These are phyloP conservation scores for Coemansia sp. DNA, from an alignment of 192 early-diverging fungal genomes.

Conservation along the genomic window DNA sequence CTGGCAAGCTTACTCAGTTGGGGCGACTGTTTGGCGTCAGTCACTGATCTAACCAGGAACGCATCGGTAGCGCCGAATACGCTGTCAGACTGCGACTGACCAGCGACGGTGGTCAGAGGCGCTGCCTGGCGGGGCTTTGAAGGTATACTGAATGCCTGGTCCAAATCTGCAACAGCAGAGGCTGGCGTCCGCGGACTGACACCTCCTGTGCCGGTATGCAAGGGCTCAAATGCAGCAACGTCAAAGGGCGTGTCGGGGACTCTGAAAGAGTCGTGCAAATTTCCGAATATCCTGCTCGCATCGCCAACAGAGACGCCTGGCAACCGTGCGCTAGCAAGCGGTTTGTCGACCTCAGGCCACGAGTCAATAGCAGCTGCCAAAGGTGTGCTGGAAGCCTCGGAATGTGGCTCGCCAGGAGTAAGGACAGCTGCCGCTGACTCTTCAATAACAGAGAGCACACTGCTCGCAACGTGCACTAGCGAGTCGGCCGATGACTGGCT, in stretches of 20 bases:
- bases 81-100: not conserved
- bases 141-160: slow-evolving; percentile 39
- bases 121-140: not conserved
- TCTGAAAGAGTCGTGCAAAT: slow-evolving; percentile 1
- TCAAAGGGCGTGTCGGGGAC: slow-evolving; percentile 3
- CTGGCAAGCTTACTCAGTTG: not conserved
- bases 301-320: not conserved
- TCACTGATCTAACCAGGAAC: not conserved
- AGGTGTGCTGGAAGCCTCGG: not conserved
- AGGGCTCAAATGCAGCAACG: slow-evolving; percentile 3
- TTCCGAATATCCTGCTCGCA: not conserved
- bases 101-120: not conserved
- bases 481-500: slow-evolving; percentile 27
- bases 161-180: slow-evolving; percentile 20
- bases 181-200: not conserved
- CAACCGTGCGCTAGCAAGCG: not conserved
- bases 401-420: not conserved
- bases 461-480: slow-evolving; percentile 21
- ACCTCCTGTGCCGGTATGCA: not conserved
- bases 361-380: not conserved
- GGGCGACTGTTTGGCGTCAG: slow-evolving; percentile 8
- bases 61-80: slow-evolving; percentile 17
- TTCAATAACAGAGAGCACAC: slow-evolving; percentile 13
- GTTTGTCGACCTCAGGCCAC: not conserved
- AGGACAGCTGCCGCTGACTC: not conserved